Evolutionary conservation across 139 green algal species (phyloP), one percentile per base, ranked within the genome.

Genomic region (Closterium sp.): DNA sequence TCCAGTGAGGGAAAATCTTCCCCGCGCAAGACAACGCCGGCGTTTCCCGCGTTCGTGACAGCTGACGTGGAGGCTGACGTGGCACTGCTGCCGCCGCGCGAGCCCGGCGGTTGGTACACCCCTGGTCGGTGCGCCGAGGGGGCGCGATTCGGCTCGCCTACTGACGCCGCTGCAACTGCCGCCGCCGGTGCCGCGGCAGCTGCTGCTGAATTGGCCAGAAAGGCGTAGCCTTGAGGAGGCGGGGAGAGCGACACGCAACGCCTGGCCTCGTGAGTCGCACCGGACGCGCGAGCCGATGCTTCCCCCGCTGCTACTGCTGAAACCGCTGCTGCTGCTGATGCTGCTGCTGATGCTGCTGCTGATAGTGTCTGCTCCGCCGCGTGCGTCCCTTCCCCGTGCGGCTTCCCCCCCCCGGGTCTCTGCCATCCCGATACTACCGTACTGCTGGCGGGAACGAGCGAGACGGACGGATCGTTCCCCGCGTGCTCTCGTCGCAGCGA

Each of bases 401-500:
- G 55, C 55, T 76, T 76, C 55, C 55, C 55, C 25, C 55, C 55
- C 25, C 4, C 16, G 10, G 55, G 55, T 4, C 55, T 76, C 55
- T 76, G 55, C 55, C 55, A 76, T 76, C 55, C 55, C 4, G 55
- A 76, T 16, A 76, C 55, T 76, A n/a, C n/a, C n/a, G 55, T 76
- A 19, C 55, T 76, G 55, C 55, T 76, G 2, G 55, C 55, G 55
- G 83, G 83, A 32, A 93, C 43, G 9, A 93, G 35, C 25, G 81
- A 84, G 28, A 89, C 90, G 28, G 84, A n/a, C 33, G 90, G 90
- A 36, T 93, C 90, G 84, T 93, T 33, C 5, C 90, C 90, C 28
- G 55, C 85, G 81, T 93, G 90, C 30, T 93, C 90, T 4, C 85
- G 34, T 8, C 81, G 86, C n/a, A 93, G 84, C 28, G 90, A 93